A percentile compares a stretch with the other conserved stretches of the same genome.
Evolutionary conservation across 2,329 filamentous ascomycete genomes (phyloP).

Genomic region (Xylaria digitata): DNA sequence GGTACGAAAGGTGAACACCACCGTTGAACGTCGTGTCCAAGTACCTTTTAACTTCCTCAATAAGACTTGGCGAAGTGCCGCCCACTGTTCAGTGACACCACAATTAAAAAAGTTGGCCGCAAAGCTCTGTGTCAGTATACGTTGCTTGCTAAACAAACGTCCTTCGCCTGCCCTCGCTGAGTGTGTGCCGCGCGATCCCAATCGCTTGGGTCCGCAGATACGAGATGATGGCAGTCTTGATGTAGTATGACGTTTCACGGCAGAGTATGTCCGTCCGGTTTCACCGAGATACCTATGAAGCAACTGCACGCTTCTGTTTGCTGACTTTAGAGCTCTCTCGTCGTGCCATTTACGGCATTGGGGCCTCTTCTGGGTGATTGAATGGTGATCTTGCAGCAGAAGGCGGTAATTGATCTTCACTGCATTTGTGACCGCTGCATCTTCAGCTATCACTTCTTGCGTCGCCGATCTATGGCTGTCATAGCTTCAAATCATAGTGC

Average conservation of each 20-base stretch:
- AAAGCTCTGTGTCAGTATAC: background rate
- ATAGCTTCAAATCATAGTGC: background rate
- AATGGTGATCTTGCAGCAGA: conserved; percentile 13
- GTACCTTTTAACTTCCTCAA: too few species aligned
- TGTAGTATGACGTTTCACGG: conserved; percentile 32
- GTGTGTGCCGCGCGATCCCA: conserved; percentile 14
- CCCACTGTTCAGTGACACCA: background rate
- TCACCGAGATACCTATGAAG: background rate
- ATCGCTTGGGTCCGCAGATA: conserved; percentile 26
- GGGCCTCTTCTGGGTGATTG: background rate
- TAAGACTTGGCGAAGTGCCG: background rate
- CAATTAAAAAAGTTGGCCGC: background rate
- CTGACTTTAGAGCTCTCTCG: too few species aligned
- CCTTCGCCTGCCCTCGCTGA: conserved; percentile 11
- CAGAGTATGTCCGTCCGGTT: background rate
- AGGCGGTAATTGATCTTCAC: conserved; percentile 29
- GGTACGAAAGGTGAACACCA: background rate
- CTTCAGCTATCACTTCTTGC: conserved; percentile 12
- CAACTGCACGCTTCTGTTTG: background rate
- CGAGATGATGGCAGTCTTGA: conserved; percentile 21
- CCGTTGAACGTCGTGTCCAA: background rate
- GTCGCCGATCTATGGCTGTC: conserved; percentile 10
- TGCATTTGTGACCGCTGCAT: background rate
- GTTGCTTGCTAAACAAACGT: background rate
- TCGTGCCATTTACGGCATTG: conserved; percentile 12